These are phyloP conservation scores for Trametes meyenii DNA, from an alignment of 768 basidiomycete species.

Conservation along the genomic window DNA sequence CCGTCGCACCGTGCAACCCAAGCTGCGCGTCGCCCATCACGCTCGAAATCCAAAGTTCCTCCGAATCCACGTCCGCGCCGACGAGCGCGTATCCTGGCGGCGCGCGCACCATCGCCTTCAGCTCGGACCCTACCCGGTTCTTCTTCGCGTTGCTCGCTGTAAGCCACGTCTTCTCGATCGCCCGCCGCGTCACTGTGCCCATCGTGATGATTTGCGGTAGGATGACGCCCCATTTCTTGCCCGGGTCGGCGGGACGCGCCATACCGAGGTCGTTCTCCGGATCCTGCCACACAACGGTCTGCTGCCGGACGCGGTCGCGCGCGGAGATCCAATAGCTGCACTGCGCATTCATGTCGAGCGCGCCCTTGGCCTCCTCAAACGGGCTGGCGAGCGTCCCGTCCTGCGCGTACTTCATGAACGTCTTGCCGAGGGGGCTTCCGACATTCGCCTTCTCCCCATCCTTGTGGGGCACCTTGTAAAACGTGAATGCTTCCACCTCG, in stretches of 20 bases:
- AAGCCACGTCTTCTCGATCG: slow-evolving; percentile 97
- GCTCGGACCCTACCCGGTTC: slow-evolving; percentile 96
- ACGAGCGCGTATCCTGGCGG: slow-evolving; percentile 93
- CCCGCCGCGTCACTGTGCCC: slow-evolving; percentile 97
- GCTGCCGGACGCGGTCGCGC: slow-evolving; percentile 86
- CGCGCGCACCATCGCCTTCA: slow-evolving; percentile 97
- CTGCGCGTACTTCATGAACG: slow-evolving; percentile 85
- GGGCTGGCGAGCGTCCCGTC: slow-evolving; percentile 87
- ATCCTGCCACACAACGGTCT: slow-evolving; percentile 89
- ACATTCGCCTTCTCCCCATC: slow-evolving; percentile 95
- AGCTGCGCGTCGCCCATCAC: slow-evolving; percentile 99
- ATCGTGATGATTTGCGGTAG: slow-evolving; percentile 96
- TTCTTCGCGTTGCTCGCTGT: slow-evolving; percentile 98
- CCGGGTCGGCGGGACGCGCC: slow-evolving; percentile 21
- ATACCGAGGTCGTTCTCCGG: slow-evolving; percentile 57
- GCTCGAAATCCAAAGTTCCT: slow-evolving; percentile 98
- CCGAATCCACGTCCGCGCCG: slow-evolving; percentile 98
- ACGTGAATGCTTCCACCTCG: slow-evolving; percentile 55
- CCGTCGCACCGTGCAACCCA: slow-evolving; percentile 93
- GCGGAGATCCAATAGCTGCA: slow-evolving; percentile 99
- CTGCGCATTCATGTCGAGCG: slow-evolving; percentile 88
- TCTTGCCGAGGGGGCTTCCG: slow-evolving; percentile 88
- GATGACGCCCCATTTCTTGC: slow-evolving; percentile 83
- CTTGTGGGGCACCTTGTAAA: slow-evolving; percentile 95
- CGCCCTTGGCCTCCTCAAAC: slow-evolving; percentile 77